A percentile compares a stretch with the other conserved stretches of the same genome.
These are phyloP conservation scores for Magnusiomyces fungicola DNA, from an alignment of 1,139 yeast species.

Conservation along the genomic window DNA sequence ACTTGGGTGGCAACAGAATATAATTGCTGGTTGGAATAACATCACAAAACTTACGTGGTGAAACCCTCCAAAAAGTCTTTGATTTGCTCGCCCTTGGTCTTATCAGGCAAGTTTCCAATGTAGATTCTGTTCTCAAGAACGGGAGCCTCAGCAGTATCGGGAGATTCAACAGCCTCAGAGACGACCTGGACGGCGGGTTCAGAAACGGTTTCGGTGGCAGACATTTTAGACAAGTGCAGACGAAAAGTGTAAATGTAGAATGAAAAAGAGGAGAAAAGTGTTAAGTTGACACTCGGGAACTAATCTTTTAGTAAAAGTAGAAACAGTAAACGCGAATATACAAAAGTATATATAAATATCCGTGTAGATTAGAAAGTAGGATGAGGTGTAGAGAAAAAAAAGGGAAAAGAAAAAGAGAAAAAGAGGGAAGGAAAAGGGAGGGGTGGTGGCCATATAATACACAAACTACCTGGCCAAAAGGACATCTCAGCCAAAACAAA, in stretches of 20 bases:
- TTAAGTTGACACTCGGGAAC: constrained; percentile 3
- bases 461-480: too few species aligned
- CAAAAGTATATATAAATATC: not conserved
- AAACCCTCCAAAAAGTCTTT: constrained; percentile 24
- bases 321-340: not conserved
- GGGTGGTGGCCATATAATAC: too few species aligned
- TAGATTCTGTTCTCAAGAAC: constrained; percentile 19
- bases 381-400: not conserved
- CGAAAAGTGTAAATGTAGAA: not conserved
- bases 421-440: not conserved
- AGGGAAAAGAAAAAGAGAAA: not conserved
- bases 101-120: constrained; percentile 31
- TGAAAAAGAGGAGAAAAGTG: not conserved
- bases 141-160: not conserved
- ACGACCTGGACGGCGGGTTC: not conserved
- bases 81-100: constrained; percentile 24
- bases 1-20: not conserved
- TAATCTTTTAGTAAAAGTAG: constrained; percentile 1
- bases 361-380: constrained; percentile 1
- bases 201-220: constrained; percentile 4
- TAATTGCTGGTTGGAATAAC: not conserved
- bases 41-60: constrained; percentile 27
- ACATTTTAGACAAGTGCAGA: not conserved
- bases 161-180: not conserved
- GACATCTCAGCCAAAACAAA: too few species aligned